A percentile compares a stretch with the other conserved stretches of the same genome.
Evolutionary conservation across 2,329 filamentous ascomycete species (phyloP).

Genomic region (Talaromyces sp.): DNA sequence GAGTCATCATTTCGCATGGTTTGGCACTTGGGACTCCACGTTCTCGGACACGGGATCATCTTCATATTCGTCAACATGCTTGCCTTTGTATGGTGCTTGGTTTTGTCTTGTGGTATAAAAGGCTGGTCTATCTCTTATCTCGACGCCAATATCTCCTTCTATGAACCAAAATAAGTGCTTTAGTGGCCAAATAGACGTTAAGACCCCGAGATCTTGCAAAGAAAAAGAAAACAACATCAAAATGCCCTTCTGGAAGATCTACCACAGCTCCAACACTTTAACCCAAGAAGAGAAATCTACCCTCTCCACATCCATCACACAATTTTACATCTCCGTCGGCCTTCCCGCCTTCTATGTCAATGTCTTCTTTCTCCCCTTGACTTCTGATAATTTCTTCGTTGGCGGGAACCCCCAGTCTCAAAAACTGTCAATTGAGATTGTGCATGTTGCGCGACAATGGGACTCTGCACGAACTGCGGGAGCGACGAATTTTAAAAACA

Average conservation of each 20-base stretch:
- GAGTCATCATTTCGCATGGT: background rate
- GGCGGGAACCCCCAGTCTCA: background rate
- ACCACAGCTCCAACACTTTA: slow-evolving; percentile 7
- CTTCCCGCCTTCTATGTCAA: slow-evolving; percentile 26
- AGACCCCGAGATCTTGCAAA: no score
- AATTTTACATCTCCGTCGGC: slow-evolving; percentile 19
- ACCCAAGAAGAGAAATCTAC: background rate
- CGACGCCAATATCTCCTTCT: no score
- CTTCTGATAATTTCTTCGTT: background rate
- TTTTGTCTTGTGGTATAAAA: background rate
- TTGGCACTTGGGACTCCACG: background rate
- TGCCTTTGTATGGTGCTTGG: background rate
- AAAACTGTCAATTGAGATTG: slow-evolving; percentile 4
- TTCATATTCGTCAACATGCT: background rate
- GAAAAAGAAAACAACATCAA: background rate
- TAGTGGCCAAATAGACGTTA: background rate
- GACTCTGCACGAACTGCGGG: background rate
- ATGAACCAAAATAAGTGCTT: no score
- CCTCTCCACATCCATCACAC: slow-evolving; percentile 21
- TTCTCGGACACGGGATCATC: background rate
- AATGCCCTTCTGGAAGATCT: slow-evolving; percentile 10
- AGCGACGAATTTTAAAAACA: background rate
- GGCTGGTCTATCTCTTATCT: background rate
- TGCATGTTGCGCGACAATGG: background rate
- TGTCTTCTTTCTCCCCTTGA: slow-evolving; percentile 12